phyloP scores from a whole-genome alignment of 495 filamentous ascomycete genomes.

The Chaetomium fimeti region DNA sequence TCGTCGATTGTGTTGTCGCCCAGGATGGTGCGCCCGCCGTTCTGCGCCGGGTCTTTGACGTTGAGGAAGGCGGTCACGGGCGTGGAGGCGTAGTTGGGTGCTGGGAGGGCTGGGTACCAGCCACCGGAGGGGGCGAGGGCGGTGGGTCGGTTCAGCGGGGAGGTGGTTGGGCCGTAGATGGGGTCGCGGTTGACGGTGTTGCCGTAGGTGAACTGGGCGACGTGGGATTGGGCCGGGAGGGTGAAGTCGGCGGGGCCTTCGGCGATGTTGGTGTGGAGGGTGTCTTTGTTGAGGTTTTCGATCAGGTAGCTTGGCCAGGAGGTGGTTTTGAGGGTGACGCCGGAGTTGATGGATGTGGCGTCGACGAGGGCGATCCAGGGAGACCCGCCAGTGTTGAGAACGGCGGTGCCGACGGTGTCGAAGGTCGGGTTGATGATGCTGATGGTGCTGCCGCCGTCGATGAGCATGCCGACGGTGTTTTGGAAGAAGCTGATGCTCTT shows the following conservation, averaged over 20 bases:
- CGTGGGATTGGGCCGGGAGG: conserved; percentile 28
- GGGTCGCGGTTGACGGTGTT: conserved; percentile 62
- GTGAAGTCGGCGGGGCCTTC: conserved; percentile 32
- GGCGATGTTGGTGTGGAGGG: conserved; percentile 33
- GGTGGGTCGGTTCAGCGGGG: conserved; percentile 30
- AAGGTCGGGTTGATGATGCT: conserved; percentile 52
- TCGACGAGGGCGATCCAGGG: conserved; percentile 46
- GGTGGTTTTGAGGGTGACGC: conserved; percentile 39
- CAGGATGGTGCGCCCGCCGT: conserved; percentile 39
- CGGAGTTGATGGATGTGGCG: conserved; percentile 42
- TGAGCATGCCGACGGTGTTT: conserved; percentile 59
- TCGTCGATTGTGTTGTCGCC: conserved; percentile 45
- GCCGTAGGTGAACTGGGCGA: conserved; percentile 40
- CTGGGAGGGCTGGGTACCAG: conserved; percentile 35
- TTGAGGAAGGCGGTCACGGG: conserved; percentile 43
- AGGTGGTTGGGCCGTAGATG: conserved; percentile 55
- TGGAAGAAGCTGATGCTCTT: conserved; percentile 61
- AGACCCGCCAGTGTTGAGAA: conserved; percentile 52
- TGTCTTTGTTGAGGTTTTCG: conserved; percentile 46
- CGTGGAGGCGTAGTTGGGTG: conserved; percentile 42
- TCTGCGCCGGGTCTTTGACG: conserved; percentile 44
- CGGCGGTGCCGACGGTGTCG: conserved; percentile 54
- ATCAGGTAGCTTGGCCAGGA: conserved; percentile 42
- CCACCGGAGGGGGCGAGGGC: conserved; percentile 37
- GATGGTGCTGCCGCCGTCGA: conserved; percentile 59